Evolutionary conservation across 371 early-diverging fungal genomes (phyloP), one percentile per base, ranked within the genome.

Genomic region (Sporodiniella umbellata): DNA sequence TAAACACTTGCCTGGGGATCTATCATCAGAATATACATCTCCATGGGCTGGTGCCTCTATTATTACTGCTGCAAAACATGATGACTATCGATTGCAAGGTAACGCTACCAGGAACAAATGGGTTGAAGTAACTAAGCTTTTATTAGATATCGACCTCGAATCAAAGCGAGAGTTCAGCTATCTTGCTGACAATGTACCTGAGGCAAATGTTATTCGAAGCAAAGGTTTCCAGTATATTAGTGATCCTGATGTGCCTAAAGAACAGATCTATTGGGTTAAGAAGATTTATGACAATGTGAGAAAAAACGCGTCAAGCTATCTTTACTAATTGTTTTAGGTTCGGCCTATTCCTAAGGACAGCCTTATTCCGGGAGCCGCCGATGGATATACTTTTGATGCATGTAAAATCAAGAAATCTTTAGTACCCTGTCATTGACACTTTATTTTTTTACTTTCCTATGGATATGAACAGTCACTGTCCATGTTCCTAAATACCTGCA

Each of bases 21-120:
- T 58, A 0, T 64, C 66, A 15, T 48, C 62, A 11, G 77, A 80
- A 21, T 93, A 86, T 60, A 79, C 90, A 1, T 88, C 88, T 12
- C 83, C 88, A 18, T 84, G 82, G 71, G 90, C 90, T 3, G 90
- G 90, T 45, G 70, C 74, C n/a, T 69, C 74, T 4, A 65, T 73
- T 30, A 48, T 73, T 17, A 62, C 59, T 10, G 50, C 60, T 45
- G 74, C 74, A 25, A 45, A 53, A 0, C 21, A 35, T 22, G 49
- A 56, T 10, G 70, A 73, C 42, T 49, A 48, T 24, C 64, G 70
- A 8, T 48, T 68, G 11, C 64, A 58, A 48, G 69, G 72, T 68
- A 56, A 25, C 10, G 14, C 19, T 22, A 12, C 11, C 15, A 24
- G 12, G 22, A 39, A 37, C n/a, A n/a, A 37, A 3, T 37, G n/a